phyloP scores from a whole-genome alignment of 1,284 basidiomycete species.

The Caloboletus inedulis region DNA sequence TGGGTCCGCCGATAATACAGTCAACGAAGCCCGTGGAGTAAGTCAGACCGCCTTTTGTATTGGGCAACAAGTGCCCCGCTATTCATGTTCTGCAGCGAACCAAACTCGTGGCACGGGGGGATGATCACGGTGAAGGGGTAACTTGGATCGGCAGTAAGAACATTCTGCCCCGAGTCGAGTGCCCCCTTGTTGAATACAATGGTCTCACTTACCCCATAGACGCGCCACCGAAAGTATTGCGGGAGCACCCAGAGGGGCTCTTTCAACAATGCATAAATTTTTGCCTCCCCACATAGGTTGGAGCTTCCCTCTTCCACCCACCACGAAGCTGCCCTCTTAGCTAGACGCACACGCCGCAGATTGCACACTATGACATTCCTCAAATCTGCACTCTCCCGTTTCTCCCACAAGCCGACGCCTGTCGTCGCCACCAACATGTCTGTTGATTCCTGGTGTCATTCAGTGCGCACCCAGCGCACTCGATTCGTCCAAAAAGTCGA shows the following conservation, averaged over 20 bases:
- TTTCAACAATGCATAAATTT: constrained; percentile 1
- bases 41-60: neutral
- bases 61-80: neutral
- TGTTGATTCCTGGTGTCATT: constrained; percentile 2
- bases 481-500: constrained; percentile 12
- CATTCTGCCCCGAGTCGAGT: too few species aligned
- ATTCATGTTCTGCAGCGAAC: neutral
- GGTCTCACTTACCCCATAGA: neutral
- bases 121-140: neutral
- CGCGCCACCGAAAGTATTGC: constrained; percentile 3
- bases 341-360: too few species aligned
- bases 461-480: neutral
- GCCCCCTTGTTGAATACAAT: neutral
- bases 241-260: constrained; percentile 1
- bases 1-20: too few species aligned
- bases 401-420: constrained; percentile 1
- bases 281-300: neutral
- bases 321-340: too few species aligned
- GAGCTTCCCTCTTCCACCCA: neutral
- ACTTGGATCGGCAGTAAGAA: neutral
- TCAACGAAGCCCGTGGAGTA: neutral
- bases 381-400: neutral
- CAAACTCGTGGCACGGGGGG: neutral
- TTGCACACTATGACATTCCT: constrained; percentile 5
- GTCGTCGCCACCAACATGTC: constrained; percentile 1